Evolutionary conservation across 768 basidiomycete genomes (phyloP), one percentile per base, ranked within the genome.

Genomic region (Leucocoprinus birnbaumii): DNA sequence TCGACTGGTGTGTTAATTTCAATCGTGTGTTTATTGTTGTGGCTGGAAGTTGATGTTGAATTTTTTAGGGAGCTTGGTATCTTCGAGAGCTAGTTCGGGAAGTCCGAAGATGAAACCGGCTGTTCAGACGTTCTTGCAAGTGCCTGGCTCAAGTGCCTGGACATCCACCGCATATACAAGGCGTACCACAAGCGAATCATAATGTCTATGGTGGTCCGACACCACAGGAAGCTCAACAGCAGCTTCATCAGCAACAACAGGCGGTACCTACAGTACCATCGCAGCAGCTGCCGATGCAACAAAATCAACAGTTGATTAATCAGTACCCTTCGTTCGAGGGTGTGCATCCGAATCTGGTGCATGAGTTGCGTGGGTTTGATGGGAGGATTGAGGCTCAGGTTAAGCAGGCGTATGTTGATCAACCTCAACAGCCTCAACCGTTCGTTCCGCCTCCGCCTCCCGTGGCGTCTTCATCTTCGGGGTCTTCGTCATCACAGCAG

Each of bases 321-420:
- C 69, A 72, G 56, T 71, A 71, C 51, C 71, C 70, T 0, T 68
- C 72, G 1, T 80, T 84, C 51, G 75, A 73, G 3, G 71, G 72
- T 43, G 76, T 80, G 13, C 84, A 86, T 62, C 82, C 82, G 2
- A 79, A 72, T 48, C 66, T 86, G 50, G 76, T 83, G 10, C 73
- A 76, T 49, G 83, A 86, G 47, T 71, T 84, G 58, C 71, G 75
- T 53, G 70, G 66, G n/a, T 85, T 86, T 59, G 81, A 84, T 9
- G 82, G 77, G 0, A 73, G 76, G 25, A 76, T 86, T 58, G 70
- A 72, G 24, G 68, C 72, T 11, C 83, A 82, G 63, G 74, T 84
- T 14, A 69, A 74, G 40, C 73, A 74, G 56, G 79, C 77, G 4
- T 77, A 76, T 59, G 63, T 69, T 31, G 66, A 65, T 43, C n/a